phyloP scores from a whole-genome alignment of 1,139 yeast species.

The Geotrichum fermentans region DNA sequence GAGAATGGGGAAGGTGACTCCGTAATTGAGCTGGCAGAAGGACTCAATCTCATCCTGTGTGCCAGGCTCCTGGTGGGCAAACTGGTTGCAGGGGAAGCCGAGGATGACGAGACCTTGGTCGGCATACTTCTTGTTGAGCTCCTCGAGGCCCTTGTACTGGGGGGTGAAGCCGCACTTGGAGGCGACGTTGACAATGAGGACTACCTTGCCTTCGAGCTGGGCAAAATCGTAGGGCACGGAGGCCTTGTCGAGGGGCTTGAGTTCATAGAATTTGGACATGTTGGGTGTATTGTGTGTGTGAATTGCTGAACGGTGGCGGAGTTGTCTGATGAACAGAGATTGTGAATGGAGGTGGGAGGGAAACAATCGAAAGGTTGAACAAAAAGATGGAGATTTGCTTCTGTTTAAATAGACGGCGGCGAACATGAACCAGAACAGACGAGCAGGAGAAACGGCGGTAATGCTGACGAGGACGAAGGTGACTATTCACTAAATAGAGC shows the following conservation, averaged over 20 bases:
- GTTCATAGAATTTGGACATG: constrained; percentile 47
- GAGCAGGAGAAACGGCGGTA: too few species aligned
- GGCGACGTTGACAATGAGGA: constrained; percentile 83
- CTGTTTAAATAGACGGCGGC: too few species aligned
- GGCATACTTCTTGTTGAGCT: constrained; percentile 68
- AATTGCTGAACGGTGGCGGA: background rate
- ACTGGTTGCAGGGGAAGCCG: constrained; percentile 94
- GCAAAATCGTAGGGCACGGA: constrained; percentile 64
- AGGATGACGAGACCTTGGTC: constrained; percentile 71
- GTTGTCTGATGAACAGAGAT: background rate
- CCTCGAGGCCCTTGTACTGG: constrained; percentile 83
- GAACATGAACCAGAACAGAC: too few species aligned
- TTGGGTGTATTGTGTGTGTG: background rate
- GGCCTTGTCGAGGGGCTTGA: constrained; percentile 52
- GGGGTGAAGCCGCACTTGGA: constrained; percentile 59
- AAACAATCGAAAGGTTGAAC: background rate
- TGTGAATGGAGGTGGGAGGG: background rate
- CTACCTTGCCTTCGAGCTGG: constrained; percentile 81
- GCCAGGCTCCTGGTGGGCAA: constrained; percentile 85
- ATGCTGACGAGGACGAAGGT: too few species aligned
- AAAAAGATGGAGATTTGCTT: background rate
- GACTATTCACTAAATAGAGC: too few species aligned
- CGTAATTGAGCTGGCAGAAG: constrained; percentile 63
- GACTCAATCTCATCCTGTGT: constrained; percentile 57
- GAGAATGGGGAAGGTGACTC: constrained; percentile 85